These are phyloP conservation scores for Apophysomyces elegans DNA, from an alignment of 371 early-diverging fungal genomes.

Conservation along the genomic window DNA sequence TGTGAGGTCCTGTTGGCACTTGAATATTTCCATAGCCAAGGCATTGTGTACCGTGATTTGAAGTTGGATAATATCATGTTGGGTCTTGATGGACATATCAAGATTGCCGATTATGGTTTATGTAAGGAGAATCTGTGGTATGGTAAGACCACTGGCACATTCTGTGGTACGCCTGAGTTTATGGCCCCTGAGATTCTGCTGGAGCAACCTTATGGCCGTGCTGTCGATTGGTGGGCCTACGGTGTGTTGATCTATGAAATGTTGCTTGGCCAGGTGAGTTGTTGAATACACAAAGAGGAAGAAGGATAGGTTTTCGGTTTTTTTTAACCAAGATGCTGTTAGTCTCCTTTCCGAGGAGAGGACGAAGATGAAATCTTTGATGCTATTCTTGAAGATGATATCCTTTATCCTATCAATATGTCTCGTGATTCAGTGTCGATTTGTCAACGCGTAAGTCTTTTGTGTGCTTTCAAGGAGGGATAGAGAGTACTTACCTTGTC, in stretches of 20 bases:
- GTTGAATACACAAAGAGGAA: constrained; percentile 17
- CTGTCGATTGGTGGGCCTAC: constrained; percentile 95
- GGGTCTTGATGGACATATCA: constrained; percentile 93
- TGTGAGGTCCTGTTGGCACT: constrained; percentile 96
- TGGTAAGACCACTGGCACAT: constrained; percentile 75
- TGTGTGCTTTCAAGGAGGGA: background rate
- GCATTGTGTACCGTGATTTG: constrained; percentile 56
- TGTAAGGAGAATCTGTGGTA: constrained; percentile 61
- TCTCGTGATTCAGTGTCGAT: constrained; percentile 90
- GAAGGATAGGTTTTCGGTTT: background rate
- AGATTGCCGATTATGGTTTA: constrained; percentile 98
- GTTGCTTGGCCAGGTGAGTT: constrained; percentile 79
- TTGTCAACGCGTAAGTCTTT: constrained; percentile 73
- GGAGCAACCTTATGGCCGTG: constrained; percentile 82
- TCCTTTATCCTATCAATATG: constrained; percentile 92
- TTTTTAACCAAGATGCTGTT: background rate
- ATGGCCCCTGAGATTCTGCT: constrained; percentile 79
- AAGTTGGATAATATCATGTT: constrained; percentile 55
- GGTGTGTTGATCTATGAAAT: constrained; percentile 96
- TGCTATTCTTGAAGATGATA: constrained; percentile 93
- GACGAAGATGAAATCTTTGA: constrained; percentile 97
- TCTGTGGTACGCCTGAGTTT: constrained; percentile 93
- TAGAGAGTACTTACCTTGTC: background rate
- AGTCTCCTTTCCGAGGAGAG: constrained; percentile 93
- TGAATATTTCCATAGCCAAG: constrained; percentile 59